Evolutionary conservation across 495 filamentous ascomycete species (phyloP).

Genomic region (Penicillium maclennaniae): DNA sequence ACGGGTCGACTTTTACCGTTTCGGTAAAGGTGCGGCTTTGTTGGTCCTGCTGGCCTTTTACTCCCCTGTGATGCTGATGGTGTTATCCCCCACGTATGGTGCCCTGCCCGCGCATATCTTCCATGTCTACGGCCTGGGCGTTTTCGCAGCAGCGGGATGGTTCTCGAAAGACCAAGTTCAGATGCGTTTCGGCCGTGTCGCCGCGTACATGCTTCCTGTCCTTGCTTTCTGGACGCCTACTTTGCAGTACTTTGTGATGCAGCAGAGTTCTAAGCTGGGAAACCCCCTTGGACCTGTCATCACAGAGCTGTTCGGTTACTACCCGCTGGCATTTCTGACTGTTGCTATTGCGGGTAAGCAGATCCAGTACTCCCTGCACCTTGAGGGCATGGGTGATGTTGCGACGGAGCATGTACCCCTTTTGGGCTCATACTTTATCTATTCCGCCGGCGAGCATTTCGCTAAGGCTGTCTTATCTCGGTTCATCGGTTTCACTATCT

Average conservation of each 20-base stretch:
- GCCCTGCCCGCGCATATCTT: conserved; percentile 67
- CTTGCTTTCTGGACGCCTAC: conserved; percentile 70
- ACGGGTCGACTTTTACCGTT: conserved; percentile 27
- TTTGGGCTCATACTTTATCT: conserved; percentile 60
- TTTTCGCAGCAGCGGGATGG: conserved; percentile 61
- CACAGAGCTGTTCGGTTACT: conserved; percentile 66
- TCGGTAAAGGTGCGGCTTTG: conserved; percentile 40
- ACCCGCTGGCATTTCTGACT: conserved; percentile 67
- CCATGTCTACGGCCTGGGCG: conserved; percentile 62
- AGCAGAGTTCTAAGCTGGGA: conserved; percentile 59
- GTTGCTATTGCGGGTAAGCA: conserved; percentile 60
- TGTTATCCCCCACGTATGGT: conserved; percentile 82
- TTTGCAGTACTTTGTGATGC: conserved; percentile 64
- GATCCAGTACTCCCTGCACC: conserved; percentile 53
- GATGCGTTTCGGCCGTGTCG: conserved; percentile 37
- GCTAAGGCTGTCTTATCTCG: conserved; percentile 47
- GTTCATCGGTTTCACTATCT: conserved; percentile 55
- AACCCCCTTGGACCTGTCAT: conserved; percentile 67
- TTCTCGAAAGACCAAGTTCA: conserved; percentile 50
- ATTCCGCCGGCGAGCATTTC: conserved; percentile 53
- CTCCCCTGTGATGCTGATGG: conserved; percentile 70
- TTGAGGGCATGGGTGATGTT: conserved; percentile 51
- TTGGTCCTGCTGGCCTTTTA: conserved; percentile 68
- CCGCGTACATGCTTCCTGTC: conserved; percentile 54
- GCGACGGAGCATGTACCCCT: conserved; percentile 56